phyloP scores from a whole-genome alignment of 495 filamentous ascomycete species.

The Hyaloscypha variabilis region DNA sequence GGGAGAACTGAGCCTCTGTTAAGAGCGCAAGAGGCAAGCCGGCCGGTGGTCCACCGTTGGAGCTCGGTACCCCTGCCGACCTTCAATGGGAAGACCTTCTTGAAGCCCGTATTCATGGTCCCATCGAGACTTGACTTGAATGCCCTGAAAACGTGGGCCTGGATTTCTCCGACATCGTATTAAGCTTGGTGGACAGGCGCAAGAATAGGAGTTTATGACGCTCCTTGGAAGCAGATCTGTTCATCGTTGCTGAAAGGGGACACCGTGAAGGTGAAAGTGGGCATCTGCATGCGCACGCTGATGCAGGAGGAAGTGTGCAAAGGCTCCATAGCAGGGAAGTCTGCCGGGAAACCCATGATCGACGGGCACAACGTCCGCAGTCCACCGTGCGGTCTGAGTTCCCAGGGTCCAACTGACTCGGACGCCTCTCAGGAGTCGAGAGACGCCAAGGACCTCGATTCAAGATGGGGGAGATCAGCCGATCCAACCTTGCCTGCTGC shows the following conservation, averaged over 20 bases:
- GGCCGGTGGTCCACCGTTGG: background rate
- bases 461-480: conserved; percentile 17
- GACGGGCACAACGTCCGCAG: conserved; percentile 2
- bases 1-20: background rate
- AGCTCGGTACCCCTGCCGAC: background rate
- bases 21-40: background rate
- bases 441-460: background rate
- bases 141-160: background rate
- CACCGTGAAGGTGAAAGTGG: conserved; percentile 8
- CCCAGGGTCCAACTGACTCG: conserved; percentile 17
- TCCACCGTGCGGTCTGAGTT: conserved; percentile 19
- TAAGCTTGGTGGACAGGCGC: background rate
- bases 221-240: conserved; percentile 8
- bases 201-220: conserved; percentile 10
- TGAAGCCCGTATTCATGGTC: background rate
- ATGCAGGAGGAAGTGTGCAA: conserved; percentile 2
- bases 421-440: background rate
- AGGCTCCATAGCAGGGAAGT: background rate
- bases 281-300: conserved; percentile 1
- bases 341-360: conserved; percentile 24
- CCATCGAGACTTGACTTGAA: background rate
- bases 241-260: conserved; percentile 10
- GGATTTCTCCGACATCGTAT: background rate
- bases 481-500: conserved; percentile 18
- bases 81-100: background rate